Conservation (phyloP, 768 basidiomycete species). For the Suillus lakei region DNA sequence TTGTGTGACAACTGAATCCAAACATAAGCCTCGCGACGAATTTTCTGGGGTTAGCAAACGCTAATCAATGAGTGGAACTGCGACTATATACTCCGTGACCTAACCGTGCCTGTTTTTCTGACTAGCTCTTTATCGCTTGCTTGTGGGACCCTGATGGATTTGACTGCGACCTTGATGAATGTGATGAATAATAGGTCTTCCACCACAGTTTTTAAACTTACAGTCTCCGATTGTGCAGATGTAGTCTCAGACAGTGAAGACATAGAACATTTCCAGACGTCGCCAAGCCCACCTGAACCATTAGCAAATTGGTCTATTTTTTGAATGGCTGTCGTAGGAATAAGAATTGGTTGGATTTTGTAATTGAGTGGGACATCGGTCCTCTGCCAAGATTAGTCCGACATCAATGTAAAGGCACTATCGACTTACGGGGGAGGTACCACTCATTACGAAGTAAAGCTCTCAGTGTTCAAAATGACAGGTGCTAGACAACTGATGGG, state of each 20-base stretch:
- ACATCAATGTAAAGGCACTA: background rate
- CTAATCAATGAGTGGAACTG: background rate
- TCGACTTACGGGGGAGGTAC: background rate
- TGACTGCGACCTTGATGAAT: constrained; percentile 8
- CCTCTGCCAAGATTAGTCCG: background rate
- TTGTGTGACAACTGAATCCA: constrained; percentile 34
- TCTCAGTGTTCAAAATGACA: background rate
- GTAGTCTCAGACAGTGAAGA: no score
- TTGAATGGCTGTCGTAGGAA: background rate
- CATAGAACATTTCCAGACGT: constrained; percentile 15
- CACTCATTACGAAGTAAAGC: background rate
- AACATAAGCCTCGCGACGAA: constrained; percentile 33
- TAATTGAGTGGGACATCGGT: background rate
- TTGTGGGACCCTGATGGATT: constrained; percentile 4
- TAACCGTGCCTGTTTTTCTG: background rate
- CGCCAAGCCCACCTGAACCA: background rate
- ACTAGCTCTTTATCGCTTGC: background rate
- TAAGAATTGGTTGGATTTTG: background rate
- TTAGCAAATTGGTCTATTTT: background rate
- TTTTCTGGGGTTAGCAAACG: constrained; percentile 26
- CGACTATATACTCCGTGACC: background rate
- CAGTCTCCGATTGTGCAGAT: background rate
- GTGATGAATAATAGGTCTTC: background rate
- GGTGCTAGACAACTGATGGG: background rate
- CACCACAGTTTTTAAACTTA: background rate